A percentile compares a stretch with the other conserved stretches of the same genome.
Evolutionary conservation across 1,284 basidiomycete species (phyloP).

Genomic region (Ganoderma meredithae): DNA sequence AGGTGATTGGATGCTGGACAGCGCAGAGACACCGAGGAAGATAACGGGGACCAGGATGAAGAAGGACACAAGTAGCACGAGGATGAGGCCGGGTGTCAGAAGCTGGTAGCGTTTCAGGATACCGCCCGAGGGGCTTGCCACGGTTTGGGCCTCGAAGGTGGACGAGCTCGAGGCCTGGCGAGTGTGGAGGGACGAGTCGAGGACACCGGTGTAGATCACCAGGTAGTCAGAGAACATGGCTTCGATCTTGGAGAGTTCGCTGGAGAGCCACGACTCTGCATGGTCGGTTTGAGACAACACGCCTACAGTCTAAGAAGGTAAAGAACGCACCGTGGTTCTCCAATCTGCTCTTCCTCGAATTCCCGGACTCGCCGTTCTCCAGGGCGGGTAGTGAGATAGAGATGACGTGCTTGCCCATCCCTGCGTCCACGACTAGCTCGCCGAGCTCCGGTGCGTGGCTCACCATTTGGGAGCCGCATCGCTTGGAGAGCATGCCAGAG

Average conservation of each 20-base stretch:
- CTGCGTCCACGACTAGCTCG: constrained; percentile 20
- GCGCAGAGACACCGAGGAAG: constrained; percentile 69
- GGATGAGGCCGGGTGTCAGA: constrained; percentile 83
- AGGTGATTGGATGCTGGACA: constrained; percentile 82
- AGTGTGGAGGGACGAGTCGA: constrained; percentile 38
- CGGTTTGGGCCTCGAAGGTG: constrained; percentile 26
- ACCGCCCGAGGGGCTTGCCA: constrained; percentile 52
- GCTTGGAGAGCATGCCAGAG: constrained; percentile 52
- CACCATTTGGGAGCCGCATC: constrained; percentile 56
- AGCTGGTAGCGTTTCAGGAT: constrained; percentile 80
- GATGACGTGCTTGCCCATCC: constrained; percentile 60
- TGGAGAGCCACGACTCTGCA: constrained; percentile 43
- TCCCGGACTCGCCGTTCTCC: constrained; percentile 45
- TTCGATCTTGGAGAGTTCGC: constrained; percentile 57
- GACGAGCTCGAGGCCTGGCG: constrained; percentile 29
- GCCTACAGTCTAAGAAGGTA: too few relatives aligned
- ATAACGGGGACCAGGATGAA: constrained; percentile 78
- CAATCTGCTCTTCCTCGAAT: constrained; percentile 54
- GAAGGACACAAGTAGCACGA: constrained; percentile 69
- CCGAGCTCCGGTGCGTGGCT: constrained; percentile 25
- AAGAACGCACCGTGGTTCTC: constrained; percentile 57
- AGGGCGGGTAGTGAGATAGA: constrained; percentile 62
- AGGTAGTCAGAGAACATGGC: constrained; percentile 63
- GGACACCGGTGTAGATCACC: constrained; percentile 68
- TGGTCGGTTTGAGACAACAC: background rate